Base-by-base conservation (phyloP, 2,329 filamentous ascomycete genomes). In the Sphaceloma murrayae region DNA sequence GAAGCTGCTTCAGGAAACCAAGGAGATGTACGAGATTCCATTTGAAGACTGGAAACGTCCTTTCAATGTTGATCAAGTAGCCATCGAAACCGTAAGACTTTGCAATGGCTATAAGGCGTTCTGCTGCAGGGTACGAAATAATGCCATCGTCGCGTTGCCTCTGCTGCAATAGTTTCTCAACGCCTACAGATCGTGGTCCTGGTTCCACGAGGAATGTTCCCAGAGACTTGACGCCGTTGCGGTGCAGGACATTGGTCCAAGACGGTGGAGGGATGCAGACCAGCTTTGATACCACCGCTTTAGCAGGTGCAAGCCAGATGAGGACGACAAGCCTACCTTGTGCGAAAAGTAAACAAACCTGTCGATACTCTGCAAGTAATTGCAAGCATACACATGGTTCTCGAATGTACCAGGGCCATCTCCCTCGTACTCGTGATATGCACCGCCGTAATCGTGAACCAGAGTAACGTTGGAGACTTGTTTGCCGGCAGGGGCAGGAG, bases 341-440 rank as follows among this genome's bases (percentile, higher is more conserved):
- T 70, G 67, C 1, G 67, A 68, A 47, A 70, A 69, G 51, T 70
- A 70, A n/a, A 68, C 54, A 48, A 70, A 69, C 1, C 55, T 57
- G 30, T 66, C 60, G 11, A 69, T 57, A 46, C 58, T 62, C 50
- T 68, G 64, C 27, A 69, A 58, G 46, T 68, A 64, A 49, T 67
- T 59, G 53, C 65, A 65, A 2, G 58, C 56, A 49, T 70, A 69
- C 11, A 49, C 52, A 26, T 62, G 56, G 4, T 55, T 46, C 2
- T 55, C 48, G 1, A 63, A 47, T 4, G 54, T 54, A 30, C 48
- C 39, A 9, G 54, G 57, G 27, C 64, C 61, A 8, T 53, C 52
- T 22, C 56, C 54, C 49, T 69, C 67, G 21, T 67, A 67, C 9
- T 61, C 58, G 36, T 67, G 66, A 49, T 69, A 69, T 34, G 64